Evolutionary conservation across 345 rosid genomes (phyloP).

Genomic region (Eutrema heterophyllum): DNA sequence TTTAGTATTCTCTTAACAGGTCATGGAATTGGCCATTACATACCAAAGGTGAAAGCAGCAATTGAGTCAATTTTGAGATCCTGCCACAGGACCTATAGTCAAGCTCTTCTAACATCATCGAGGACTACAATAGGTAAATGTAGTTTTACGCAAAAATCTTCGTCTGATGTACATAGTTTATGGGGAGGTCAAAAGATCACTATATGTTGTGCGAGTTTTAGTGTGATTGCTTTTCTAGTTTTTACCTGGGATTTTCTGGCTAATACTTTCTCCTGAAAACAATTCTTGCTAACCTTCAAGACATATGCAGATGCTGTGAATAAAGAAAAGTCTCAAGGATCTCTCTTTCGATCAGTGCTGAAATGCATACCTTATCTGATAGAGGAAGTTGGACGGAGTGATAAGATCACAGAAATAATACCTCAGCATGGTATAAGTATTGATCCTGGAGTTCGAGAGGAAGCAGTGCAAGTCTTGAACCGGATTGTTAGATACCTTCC

Average conservation of each 20-base stretch:
- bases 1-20: slow-evolving; percentile 45
- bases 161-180: slow-evolving; percentile 3
- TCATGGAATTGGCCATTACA: slow-evolving; percentile 83
- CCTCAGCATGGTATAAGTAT: slow-evolving; percentile 98
- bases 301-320: slow-evolving; percentile 73
- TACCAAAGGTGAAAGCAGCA: slow-evolving; percentile 97
- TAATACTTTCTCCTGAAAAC: slow-evolving; percentile 11
- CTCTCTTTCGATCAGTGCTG: slow-evolving; percentile 87
- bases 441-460: slow-evolving; percentile 99
- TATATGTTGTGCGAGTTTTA: not conserved
- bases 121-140: slow-evolving; percentile 75
- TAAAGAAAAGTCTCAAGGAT: slow-evolving; percentile 96
- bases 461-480: slow-evolving; percentile 94
- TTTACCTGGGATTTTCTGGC: slow-evolving; percentile 2
- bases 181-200: not conserved
- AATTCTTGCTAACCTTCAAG: slow-evolving; percentile 20
- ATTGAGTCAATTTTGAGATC: slow-evolving; percentile 90
- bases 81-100: slow-evolving; percentile 79
- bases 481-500: slow-evolving; percentile 87
- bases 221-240: not conserved
- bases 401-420: slow-evolving; percentile 94
- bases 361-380: slow-evolving; percentile 96
- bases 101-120: slow-evolving; percentile 91
- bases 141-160: slow-evolving; percentile 2
- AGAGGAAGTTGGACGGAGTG: slow-evolving; percentile 97